Conservation (phyloP, 2,329 filamentous ascomycete species). For the Raffaelea albimanens region DNA sequence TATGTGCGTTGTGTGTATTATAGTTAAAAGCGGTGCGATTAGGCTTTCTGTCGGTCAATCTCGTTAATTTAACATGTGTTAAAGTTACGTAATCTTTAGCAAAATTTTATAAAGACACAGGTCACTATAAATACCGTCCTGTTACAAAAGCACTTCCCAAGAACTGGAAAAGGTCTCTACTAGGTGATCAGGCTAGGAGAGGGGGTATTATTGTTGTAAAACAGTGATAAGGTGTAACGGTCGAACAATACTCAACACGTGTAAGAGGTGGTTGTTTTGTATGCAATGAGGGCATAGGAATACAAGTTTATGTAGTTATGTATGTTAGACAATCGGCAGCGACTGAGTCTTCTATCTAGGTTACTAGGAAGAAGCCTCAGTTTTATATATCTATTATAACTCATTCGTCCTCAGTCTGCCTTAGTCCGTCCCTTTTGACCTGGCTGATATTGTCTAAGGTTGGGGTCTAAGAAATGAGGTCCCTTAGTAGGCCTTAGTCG, state of each 20-base stretch:
- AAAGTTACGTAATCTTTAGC: no score
- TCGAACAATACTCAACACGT: constrained; percentile 1
- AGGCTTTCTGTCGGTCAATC: no score
- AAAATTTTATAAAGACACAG: no score
- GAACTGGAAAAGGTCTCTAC: not conserved
- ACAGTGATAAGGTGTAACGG: not conserved
- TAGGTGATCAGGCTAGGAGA: not conserved
- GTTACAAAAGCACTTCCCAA: not conserved
- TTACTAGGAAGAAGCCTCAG: not conserved
- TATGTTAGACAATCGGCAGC: constrained; percentile 3
- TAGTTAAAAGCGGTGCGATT: no score
- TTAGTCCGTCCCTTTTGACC: no score
- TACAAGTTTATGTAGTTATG: not conserved
- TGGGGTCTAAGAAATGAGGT: no score
- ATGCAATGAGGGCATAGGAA: constrained; percentile 2
- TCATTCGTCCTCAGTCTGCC: not conserved
- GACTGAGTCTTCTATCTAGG: not conserved
- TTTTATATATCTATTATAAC: not conserved
- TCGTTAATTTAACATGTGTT: no score
- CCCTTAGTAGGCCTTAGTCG: no score
- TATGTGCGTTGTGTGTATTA: no score
- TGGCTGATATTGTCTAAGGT: no score
- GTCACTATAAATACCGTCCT: no score
- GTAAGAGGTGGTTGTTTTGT: not conserved
- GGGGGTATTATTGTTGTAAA: not conserved